Evolutionary conservation across 352 stramenopile species (phyloP), one percentile per base, ranked within the genome.

Genomic region (Globisporangium radiosum): DNA sequence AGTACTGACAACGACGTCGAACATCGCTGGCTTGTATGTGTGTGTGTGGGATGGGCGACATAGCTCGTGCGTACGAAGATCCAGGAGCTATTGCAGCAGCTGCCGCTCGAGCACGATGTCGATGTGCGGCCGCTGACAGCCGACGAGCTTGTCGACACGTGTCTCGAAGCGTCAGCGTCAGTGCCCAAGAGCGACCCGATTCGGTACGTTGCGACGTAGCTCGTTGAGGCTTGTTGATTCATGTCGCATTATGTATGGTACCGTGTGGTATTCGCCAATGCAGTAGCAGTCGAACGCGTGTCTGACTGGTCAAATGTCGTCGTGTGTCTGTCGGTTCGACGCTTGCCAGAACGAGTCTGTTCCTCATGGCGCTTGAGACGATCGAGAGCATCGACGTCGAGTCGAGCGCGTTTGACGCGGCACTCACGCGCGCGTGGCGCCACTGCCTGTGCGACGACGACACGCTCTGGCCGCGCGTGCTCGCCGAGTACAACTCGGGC

Each of bases 361-460:
- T 92, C 54, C 60, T 92, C 19, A 79, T 90, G 68, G 71, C 75
- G 1, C 55, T 92, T 0, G 80, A 90, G 57, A 77, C 77, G n/a
- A 68, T 88, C 17, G 83, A 90, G 47, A 85, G 68, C 54, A 42
- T 85, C 11, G 63, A 74, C 37, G 63, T 52, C 3, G 72, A 81
- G 17, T 63, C 56, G 5, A 58, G 72, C 4, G 72, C 83, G 17
- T 87, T 80, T n/a, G 61, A 77, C 57, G 70, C 71, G 9, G 71
- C 78, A 54, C 71, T 75, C 56, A 52, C 68, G 7, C 55, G 56
- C 49, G 69, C 80, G 38, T 94, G 84, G 84, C 72, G 75, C 56
- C 69, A 80, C 38, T 85, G 74, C 17, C 64, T 92, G 33, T 55
- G 75, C 0, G 68, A 70, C 53, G 84, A 94, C 48, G 58, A 65